phyloP scores from a whole-genome alignment of 306 rosid genomes.

The Datisca glomerata region DNA sequence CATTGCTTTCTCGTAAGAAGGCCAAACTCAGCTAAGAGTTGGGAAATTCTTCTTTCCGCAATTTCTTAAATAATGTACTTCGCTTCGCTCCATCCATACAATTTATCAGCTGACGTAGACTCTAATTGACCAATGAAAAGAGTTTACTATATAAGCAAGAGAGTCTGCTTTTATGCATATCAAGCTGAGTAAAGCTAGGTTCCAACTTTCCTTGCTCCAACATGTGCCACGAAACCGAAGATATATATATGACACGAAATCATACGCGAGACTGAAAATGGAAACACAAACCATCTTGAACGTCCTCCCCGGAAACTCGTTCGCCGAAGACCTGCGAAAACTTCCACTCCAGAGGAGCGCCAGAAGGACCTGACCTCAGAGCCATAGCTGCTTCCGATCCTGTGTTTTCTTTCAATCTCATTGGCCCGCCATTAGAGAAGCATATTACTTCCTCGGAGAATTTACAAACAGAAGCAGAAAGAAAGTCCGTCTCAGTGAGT shows the following conservation, averaged over 20 bases:
- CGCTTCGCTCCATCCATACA: too few species aligned
- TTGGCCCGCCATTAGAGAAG: background rate
- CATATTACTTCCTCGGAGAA: background rate
- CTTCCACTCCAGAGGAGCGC: conserved; percentile 24
- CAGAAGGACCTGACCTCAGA: conserved; percentile 15
- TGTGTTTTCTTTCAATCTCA: background rate
- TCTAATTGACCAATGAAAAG: background rate
- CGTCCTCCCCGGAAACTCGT: conserved; percentile 29
- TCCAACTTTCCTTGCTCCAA: background rate
- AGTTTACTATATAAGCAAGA: too few species aligned
- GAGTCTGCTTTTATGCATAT: too few species aligned
- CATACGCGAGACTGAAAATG: too few species aligned
- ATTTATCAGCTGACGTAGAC: background rate
- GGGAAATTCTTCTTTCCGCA: too few species aligned
- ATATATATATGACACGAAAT: too few species aligned
- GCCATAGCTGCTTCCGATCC: conserved; percentile 13
- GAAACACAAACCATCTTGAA: conserved; percentile 27
- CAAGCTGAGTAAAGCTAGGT: too few species aligned
- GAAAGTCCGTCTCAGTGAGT: background rate
- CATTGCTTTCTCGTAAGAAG: background rate
- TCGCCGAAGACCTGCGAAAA: conserved; percentile 46
- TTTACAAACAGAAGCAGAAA: conserved; percentile 6
- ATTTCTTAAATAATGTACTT: too few species aligned
- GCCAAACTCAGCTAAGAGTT: background rate
- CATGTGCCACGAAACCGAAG: background rate